Percentiles rank a stretch among this genome's conserved stretches.
phyloP scores from a whole-genome alignment of 108 stramenopile species.

The Skeletonema costatum region DNA sequence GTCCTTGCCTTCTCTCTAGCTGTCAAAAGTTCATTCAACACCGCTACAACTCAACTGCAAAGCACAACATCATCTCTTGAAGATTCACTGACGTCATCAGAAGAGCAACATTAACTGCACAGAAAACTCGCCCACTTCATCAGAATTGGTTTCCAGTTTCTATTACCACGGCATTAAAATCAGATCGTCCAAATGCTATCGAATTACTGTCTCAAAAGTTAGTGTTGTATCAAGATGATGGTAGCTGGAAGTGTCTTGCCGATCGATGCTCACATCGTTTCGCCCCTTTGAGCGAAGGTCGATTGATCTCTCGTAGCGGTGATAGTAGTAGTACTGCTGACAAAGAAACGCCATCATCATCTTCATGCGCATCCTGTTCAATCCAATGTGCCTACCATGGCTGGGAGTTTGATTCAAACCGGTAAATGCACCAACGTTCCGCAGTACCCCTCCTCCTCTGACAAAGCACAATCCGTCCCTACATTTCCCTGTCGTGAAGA shows the following conservation, averaged over 20 bases:
- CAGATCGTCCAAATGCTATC: slow-evolving; percentile 13
- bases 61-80: not conserved
- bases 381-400: slow-evolving; percentile 39
- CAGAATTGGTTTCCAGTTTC: slow-evolving; percentile 12
- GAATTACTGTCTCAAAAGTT: slow-evolving; percentile 12
- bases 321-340: not conserved
- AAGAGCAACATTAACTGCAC: not conserved
- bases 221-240: slow-evolving; percentile 13
- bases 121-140: not conserved
- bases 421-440: slow-evolving; percentile 21
- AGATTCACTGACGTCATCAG: not conserved
- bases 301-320: not conserved
- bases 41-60: not conserved
- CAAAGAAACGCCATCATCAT: not conserved
- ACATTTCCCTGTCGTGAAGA: slow-evolving; percentile 14
- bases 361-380: not conserved
- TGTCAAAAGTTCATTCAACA: not conserved
- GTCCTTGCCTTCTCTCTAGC: not conserved
- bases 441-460: not conserved
- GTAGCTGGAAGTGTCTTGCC: slow-evolving; percentile 16
- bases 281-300: slow-evolving; percentile 27
- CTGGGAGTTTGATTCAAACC: slow-evolving; percentile 28
- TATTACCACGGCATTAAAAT: not conserved
- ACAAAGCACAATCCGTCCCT: not conserved
- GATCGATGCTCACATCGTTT: slow-evolving; percentile 35